These are phyloP conservation scores for Verticillium isaacii DNA, from an alignment of 2,329 filamentous ascomycete genomes.

Conservation along the genomic window DNA sequence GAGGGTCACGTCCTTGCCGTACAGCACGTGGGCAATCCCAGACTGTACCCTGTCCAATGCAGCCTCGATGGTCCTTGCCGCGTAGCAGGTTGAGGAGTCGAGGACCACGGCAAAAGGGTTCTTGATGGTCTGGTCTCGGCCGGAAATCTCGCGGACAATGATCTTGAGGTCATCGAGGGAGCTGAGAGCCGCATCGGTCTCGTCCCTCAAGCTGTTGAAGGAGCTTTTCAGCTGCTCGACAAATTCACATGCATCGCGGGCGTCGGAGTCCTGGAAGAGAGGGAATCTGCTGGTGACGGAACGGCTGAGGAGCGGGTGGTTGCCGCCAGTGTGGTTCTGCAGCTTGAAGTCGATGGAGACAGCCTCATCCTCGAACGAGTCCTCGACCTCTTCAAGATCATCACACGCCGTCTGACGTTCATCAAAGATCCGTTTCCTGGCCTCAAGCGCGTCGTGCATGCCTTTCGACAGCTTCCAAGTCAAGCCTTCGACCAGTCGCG, in stretches of 20 bases:
- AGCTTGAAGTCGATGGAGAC: slow-evolving; percentile 41
- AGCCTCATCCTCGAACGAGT: slow-evolving; percentile 10
- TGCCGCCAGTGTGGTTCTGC: slow-evolving; percentile 44
- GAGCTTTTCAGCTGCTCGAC: slow-evolving; percentile 30
- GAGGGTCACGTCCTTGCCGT: slow-evolving; percentile 39
- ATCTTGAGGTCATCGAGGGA: slow-evolving; percentile 44
- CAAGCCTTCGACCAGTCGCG: slow-evolving; percentile 39
- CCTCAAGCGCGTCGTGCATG: slow-evolving; percentile 34
- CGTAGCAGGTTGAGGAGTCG: slow-evolving; percentile 34
- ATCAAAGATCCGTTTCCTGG: slow-evolving; percentile 35
- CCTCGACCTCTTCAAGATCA: background rate
- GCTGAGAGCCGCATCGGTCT: slow-evolving; percentile 34
- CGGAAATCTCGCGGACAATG: slow-evolving; percentile 39
- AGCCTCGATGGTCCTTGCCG: slow-evolving; percentile 39
- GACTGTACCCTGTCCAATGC: slow-evolving; percentile 47
- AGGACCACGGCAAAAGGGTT: slow-evolving; percentile 41
- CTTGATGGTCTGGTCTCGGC: slow-evolving; percentile 38
- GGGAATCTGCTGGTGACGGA: slow-evolving; percentile 36
- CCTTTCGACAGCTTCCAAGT: slow-evolving; percentile 39
- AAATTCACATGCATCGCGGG: slow-evolving; percentile 39
- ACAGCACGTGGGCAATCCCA: slow-evolving; percentile 42
- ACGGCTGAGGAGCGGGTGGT: slow-evolving; percentile 38
- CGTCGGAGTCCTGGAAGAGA: slow-evolving; percentile 38
- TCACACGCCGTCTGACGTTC: slow-evolving; percentile 33
- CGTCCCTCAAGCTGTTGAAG: slow-evolving; percentile 31